Evolutionary conservation across 75 land plant species (phyloP).

Genomic region (Picea glauca): DNA sequence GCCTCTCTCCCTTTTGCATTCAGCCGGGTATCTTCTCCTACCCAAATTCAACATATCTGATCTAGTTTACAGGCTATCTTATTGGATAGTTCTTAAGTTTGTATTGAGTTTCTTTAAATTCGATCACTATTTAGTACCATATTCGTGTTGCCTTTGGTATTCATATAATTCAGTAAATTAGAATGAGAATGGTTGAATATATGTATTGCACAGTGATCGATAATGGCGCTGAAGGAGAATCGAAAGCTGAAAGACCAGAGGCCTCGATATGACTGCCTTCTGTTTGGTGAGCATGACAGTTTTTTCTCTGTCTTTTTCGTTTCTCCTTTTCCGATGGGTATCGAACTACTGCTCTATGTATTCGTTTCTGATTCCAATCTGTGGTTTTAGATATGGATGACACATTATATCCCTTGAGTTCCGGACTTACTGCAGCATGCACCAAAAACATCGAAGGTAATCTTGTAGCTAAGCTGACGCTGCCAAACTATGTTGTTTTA

Average conservation of each 20-base stretch:
- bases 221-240: conserved; percentile 34
- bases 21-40: too few species aligned
- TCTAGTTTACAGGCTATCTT: too few species aligned
- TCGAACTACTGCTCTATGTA: not conserved
- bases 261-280: conserved; percentile 47
- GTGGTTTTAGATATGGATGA: conserved; percentile 62
- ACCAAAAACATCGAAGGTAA: conserved; percentile 69
- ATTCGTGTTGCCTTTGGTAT: too few species aligned
- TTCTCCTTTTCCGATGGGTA: not conserved
- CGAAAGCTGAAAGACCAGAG: conserved; percentile 22
- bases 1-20: too few species aligned
- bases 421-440: conserved; percentile 60
- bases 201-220: not conserved
- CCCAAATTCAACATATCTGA: too few species aligned
- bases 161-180: too few species aligned
- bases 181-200: too few species aligned
- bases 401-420: conserved; percentile 71
- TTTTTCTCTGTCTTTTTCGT: not conserved
- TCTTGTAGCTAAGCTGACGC: not conserved
- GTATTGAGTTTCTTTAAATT: too few species aligned
- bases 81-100: too few species aligned
- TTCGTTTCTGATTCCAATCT: not conserved
- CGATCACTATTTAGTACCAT: too few species aligned
- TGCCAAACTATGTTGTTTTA: too few species aligned
- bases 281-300: conserved; percentile 42